Conservation (phyloP, 129 eudicot genomes). For the Arctium lappa region DNA sequence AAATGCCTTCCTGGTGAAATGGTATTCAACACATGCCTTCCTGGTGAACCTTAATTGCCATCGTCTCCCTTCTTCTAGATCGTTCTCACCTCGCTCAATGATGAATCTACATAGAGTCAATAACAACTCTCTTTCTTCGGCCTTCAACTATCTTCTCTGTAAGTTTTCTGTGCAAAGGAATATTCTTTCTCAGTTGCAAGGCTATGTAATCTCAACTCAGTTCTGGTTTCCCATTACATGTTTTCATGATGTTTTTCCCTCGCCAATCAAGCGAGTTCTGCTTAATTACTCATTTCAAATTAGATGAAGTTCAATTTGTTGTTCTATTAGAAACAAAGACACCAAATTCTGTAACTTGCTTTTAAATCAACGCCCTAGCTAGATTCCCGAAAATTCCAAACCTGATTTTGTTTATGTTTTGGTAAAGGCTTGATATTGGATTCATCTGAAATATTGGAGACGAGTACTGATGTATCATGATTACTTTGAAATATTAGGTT, state of each 20-base stretch:
- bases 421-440: background rate
- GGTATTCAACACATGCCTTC: background rate
- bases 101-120: conserved; percentile 28
- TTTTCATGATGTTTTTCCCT: background rate
- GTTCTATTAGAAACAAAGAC: background rate
- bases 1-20: background rate
- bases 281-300: background rate
- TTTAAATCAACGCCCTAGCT: conserved; percentile 6
- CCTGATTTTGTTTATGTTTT: background rate
- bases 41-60: background rate
- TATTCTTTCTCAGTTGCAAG: background rate
- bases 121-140: background rate
- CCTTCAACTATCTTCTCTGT: conserved; percentile 16
- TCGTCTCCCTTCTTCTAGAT: conserved; percentile 18
- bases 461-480: background rate
- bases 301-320: background rate
- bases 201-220: background rate
- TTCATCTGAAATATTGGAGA: background rate
- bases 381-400: background rate
- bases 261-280: background rate
- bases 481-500: background rate
- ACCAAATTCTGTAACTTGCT: background rate
- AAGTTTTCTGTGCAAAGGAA: background rate
- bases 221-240: background rate
- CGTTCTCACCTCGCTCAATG: conserved; percentile 19